Evolutionary conservation across 257 asterid genomes (phyloP), one percentile per base, ranked within the genome.

Genomic region (Primulina huaijiensis): DNA sequence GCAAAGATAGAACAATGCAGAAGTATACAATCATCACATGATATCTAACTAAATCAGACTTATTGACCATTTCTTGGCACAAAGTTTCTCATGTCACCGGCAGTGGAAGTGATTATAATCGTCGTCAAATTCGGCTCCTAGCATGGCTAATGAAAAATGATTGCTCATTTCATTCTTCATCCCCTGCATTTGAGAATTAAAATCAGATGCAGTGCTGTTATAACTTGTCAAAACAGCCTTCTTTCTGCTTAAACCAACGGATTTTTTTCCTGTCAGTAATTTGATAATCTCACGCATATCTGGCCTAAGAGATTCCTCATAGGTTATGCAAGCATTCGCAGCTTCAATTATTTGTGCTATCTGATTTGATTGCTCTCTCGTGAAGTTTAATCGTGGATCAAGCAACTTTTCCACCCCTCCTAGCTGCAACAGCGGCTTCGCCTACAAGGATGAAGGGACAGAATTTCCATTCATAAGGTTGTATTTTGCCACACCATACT

Each of bases 141-240:
- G 78, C 99, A 94, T 91, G 59, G 99, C 99, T 79, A 94, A 70
- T 14, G 97, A 92, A 33, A 91, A 85, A 75, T 94, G 97, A 79
- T 81, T 82, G 65, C 76, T 88, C 92, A 85, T 88, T 76, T 93
- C 96, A 68, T 89, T 93, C 74, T 78, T 87, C 0, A 90, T 82
- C 73, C 75, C 84, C 60, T 80, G 86, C 82, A 80, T 69, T 31
- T 82, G 92, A 5, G 83, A 61, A 73, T 72, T 56, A 55, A 70
- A 61, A 16, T 84, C 95, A 6, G 33, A 33, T 56, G 77, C 68
- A 38, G 60, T 33, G 20, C 74, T 71, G 70, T 65, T 78, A 27
- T 27, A 27, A 33, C 80, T 71, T 8, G 79, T 20, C 46, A 80
- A 71, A 21, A 61, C 75, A 31, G 75, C 30, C 78, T 80, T 89